A percentile compares a stretch with the other conserved stretches of the same genome.
Evolutionary conservation across 257 asterid genomes (phyloP).

Genomic region (Plantago ovata): DNA sequence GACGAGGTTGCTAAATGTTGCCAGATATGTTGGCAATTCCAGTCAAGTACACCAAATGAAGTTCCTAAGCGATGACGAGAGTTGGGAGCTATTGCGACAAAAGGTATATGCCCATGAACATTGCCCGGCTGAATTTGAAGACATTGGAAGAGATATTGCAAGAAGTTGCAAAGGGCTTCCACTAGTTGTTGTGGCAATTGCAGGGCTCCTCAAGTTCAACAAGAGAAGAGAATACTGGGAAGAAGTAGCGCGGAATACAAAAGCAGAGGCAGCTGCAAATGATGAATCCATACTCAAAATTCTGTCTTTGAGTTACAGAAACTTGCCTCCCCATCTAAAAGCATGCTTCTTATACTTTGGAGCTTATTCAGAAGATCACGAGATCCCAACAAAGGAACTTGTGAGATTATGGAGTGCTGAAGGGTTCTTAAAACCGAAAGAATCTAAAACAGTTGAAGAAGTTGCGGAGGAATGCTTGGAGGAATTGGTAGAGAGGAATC

Average conservation of each 20-base stretch:
- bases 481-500: not conserved
- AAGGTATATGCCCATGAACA: not conserved
- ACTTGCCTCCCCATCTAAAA: constrained; percentile 4
- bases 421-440: constrained; percentile 6
- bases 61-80: not conserved
- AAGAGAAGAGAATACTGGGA: not conserved
- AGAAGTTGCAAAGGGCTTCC: not conserved
- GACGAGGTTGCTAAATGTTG: not conserved
- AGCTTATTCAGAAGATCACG: not conserved
- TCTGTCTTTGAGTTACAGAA: constrained; percentile 1
- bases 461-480: constrained; percentile 8
- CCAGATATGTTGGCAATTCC: not conserved
- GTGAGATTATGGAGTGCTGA: constrained; percentile 3
- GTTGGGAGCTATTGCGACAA: not conserved
- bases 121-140: not conserved
- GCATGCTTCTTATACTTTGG: no score
- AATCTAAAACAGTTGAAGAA: constrained; percentile 2
- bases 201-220: not conserved
- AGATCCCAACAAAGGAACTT: not conserved
- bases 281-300: not conserved
- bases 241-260: not conserved
- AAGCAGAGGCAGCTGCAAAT: not conserved
- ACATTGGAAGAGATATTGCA: not conserved
- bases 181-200: not conserved
- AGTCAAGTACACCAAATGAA: not conserved